phyloP scores from a whole-genome alignment of 2,329 filamentous ascomycete species.

The Keithomyces neogunnii region DNA sequence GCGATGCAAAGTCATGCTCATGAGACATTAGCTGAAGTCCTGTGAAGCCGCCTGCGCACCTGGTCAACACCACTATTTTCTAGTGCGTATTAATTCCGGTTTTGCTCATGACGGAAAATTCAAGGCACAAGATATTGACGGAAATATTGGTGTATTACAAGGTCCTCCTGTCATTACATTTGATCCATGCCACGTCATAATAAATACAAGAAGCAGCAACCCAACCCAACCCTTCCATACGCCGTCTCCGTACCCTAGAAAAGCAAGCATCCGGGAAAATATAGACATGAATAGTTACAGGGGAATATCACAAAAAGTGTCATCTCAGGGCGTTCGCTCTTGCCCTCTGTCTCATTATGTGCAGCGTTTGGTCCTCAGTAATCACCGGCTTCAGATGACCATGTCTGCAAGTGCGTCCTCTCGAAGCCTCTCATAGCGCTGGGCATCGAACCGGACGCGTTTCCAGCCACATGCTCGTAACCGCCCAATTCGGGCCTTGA shows the following conservation, averaged over 20 bases:
- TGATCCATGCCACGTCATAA: too few species aligned
- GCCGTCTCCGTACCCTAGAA: neutral
- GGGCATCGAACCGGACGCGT: slow-evolving; percentile 44
- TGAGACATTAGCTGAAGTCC: too few species aligned
- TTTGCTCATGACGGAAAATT: too few species aligned
- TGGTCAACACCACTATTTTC: too few species aligned
- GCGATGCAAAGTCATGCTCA: too few species aligned
- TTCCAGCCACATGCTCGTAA: slow-evolving; percentile 47
- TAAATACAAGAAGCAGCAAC: too few species aligned
- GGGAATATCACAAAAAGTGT: neutral
- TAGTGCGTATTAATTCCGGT: too few species aligned
- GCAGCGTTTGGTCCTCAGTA: neutral
- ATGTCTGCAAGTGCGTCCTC: slow-evolving; percentile 45
- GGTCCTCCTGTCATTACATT: too few species aligned
- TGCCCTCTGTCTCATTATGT: neutral
- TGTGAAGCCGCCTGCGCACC: too few species aligned
- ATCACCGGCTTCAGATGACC: slow-evolving; percentile 5
- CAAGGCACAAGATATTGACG: too few species aligned
- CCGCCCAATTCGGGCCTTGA: slow-evolving; percentile 44
- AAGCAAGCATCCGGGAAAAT: too few species aligned
- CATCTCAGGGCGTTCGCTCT: neutral
- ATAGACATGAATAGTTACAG: neutral
- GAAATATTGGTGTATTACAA: too few species aligned
- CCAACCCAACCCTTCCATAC: neutral
- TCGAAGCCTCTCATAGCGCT: slow-evolving; percentile 43